Percentiles rank a stretch among this genome's conserved stretches.
phyloP scores from a whole-genome alignment of 116 monocot species.

The Trichopus zeylanicus region DNA sequence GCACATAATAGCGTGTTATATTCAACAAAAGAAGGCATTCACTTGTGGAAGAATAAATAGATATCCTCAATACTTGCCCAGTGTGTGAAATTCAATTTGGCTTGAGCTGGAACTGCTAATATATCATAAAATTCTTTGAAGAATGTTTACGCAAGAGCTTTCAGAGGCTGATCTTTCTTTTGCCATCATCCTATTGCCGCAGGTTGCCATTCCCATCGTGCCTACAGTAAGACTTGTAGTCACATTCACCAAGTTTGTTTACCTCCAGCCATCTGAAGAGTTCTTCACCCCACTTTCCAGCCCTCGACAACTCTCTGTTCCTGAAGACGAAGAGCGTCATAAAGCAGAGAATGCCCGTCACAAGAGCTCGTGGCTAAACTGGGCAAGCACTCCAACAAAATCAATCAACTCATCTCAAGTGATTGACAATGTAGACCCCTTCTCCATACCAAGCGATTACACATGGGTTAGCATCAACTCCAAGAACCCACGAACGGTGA shows the following conservation, averaged over 20 bases:
- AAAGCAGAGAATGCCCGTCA: not conserved
- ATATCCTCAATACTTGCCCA: too few species aligned
- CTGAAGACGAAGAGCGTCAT: slow-evolving; percentile 2
- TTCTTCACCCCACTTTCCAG: slow-evolving; percentile 78
- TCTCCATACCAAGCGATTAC: slow-evolving; percentile 52
- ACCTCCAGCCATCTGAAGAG: slow-evolving; percentile 56
- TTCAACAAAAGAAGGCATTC: too few species aligned
- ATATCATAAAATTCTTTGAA: too few species aligned
- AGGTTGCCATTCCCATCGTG: slow-evolving; percentile 89
- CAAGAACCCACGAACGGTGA: slow-evolving; percentile 21
- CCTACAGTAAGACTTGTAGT: slow-evolving; percentile 74
- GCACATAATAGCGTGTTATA: too few species aligned
- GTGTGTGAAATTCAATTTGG: too few species aligned
- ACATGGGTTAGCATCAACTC: slow-evolving; percentile 34
- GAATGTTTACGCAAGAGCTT: too few species aligned
- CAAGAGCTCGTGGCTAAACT: slow-evolving; percentile 40
- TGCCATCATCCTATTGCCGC: not conserved
- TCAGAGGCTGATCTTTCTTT: slow-evolving; percentile 37
- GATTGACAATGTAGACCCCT: slow-evolving; percentile 32
- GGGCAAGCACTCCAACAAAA: slow-evolving; percentile 32
- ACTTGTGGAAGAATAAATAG: too few species aligned
- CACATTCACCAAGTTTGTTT: slow-evolving; percentile 82
- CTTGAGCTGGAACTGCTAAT: too few species aligned
- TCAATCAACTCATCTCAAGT: slow-evolving; percentile 32
- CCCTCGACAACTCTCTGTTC: slow-evolving; percentile 7